Evolutionary conservation across 2,329 filamentous ascomycete species (phyloP), one percentile per base, ranked within the genome.

Genomic region (Penicillium polonicum): DNA sequence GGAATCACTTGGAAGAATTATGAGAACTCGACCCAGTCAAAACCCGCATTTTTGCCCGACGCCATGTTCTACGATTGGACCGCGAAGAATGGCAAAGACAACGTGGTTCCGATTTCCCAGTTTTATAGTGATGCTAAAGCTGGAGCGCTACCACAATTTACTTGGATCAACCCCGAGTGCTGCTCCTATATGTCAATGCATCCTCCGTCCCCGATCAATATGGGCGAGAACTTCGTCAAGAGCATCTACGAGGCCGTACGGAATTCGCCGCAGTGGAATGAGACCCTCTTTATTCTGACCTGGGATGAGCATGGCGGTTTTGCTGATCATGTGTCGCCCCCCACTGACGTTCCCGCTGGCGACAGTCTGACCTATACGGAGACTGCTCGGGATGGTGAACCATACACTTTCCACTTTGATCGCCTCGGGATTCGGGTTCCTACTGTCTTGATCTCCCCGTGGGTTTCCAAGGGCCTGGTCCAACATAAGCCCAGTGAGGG

Each of bases 101-200:
- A 73, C 33, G 69, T 77, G 42, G 65, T 72, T 19, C 70, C 73
- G 1, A 62, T 80, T 4, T 67, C 73, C 19, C 65, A 76, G 39
- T 81, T 81, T 63, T 81, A 77, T 65, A 60, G 62, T 4, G 79
- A 81, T 61, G 79, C 79, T 5, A 64, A 70, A 8, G 72, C 72
- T 5, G 79, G 79, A n/a, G 72, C 68, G 0, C 71, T 82, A 1
- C 74, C 78, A 5, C 68, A 72, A 41, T 78, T 81, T 54, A 78
- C 74, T 61, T 82, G 80, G 66, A 74, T 80, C 69, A 84, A 80
- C 63, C 78, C 80, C 4, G 77, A 79, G 59, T 81, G 82, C 71
- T 81, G 82, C 63, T 73, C 72, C 17, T 79, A 79, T 60, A 83
- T 74, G 58, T 80, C 78, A 15, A 78, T 78, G 70, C 78, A 80